phyloP scores from a whole-genome alignment of 208 protist genomes.

The Balamuthia mandrillaris region DNA sequence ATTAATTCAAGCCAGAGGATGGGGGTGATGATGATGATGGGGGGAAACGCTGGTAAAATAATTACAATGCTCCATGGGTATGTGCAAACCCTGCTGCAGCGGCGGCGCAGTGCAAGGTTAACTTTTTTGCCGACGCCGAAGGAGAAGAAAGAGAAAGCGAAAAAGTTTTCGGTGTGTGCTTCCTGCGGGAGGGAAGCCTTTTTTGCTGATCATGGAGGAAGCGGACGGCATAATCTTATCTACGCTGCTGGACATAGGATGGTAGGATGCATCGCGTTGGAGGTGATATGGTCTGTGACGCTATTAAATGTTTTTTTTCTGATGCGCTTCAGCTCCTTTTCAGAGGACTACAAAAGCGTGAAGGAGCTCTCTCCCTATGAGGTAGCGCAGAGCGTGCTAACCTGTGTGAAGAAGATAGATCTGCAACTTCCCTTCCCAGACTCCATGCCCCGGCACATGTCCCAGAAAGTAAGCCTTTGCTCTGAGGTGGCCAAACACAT shows the following conservation, averaged over 20 bases:
- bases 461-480: conserved; percentile 40
- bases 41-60: no score
- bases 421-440: background rate
- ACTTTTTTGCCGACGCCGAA: no score
- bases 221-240: background rate
- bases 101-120: no score
- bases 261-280: background rate
- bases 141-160: no score
- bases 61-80: no score
- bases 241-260: background rate
- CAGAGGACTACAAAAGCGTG: conserved; percentile 2
- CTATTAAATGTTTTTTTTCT: background rate
- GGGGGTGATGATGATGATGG: no score
- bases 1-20: no score
- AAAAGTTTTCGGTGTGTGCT: no score
- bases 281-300: background rate
- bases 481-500: conserved; percentile 4
- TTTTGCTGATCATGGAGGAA: conserved; percentile 15
- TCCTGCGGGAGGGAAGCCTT: no score
- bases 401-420: conserved; percentile 27
- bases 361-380: conserved; percentile 4
- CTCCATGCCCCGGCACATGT: conserved; percentile 19
- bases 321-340: background rate
- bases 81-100: no score
- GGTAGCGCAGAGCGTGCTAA: background rate